These are phyloP conservation scores for Fusarium hostae DNA, from an alignment of 2,329 filamentous ascomycete species.

Conservation along the genomic window DNA sequence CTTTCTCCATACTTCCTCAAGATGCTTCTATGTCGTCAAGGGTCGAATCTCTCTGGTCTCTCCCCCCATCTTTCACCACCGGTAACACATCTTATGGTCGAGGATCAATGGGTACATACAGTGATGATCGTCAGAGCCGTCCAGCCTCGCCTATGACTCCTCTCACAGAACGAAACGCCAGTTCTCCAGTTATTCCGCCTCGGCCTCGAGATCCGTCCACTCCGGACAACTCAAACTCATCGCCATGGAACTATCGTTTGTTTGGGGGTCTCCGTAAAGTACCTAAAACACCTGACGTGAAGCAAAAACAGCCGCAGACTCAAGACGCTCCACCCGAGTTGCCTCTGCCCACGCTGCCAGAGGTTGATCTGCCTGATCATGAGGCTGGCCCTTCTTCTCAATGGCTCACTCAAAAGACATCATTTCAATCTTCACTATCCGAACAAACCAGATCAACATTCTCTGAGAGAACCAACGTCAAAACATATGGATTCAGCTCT, in stretches of 20 bases:
- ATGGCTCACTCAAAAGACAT: slow-evolving; percentile 37
- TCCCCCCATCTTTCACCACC: slow-evolving; percentile 57
- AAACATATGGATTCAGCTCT: slow-evolving; percentile 62
- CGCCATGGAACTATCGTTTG: slow-evolving; percentile 66
- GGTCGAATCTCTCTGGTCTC: slow-evolving; percentile 52
- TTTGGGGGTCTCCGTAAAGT: slow-evolving; percentile 67
- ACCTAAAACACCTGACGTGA: slow-evolving; percentile 51
- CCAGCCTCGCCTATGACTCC: slow-evolving; percentile 62
- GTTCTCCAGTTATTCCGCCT: slow-evolving; percentile 36
- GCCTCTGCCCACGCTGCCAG: slow-evolving; percentile 47
- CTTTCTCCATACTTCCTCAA: slow-evolving; percentile 63
- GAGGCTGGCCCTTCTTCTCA: slow-evolving; percentile 33
- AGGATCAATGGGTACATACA: slow-evolving; percentile 59
- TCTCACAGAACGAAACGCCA: slow-evolving; percentile 53
- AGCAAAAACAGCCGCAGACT: slow-evolving; percentile 52
- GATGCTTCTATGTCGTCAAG: slow-evolving; percentile 44
- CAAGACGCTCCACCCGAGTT: slow-evolving; percentile 42
- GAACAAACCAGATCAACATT: slow-evolving; percentile 55
- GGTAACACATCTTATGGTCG: slow-evolving; percentile 61
- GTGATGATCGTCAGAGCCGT: slow-evolving; percentile 59
- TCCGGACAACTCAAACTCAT: slow-evolving; percentile 40
- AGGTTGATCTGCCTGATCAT: slow-evolving; percentile 38
- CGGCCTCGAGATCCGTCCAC: slow-evolving; percentile 27
- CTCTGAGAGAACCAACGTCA: slow-evolving; percentile 65
- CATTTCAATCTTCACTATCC: slow-evolving; percentile 45